Percentiles rank a stretch among this genome's conserved stretches.
phyloP scores from a whole-genome alignment of 345 rosid species.

The Viola odorata region DNA sequence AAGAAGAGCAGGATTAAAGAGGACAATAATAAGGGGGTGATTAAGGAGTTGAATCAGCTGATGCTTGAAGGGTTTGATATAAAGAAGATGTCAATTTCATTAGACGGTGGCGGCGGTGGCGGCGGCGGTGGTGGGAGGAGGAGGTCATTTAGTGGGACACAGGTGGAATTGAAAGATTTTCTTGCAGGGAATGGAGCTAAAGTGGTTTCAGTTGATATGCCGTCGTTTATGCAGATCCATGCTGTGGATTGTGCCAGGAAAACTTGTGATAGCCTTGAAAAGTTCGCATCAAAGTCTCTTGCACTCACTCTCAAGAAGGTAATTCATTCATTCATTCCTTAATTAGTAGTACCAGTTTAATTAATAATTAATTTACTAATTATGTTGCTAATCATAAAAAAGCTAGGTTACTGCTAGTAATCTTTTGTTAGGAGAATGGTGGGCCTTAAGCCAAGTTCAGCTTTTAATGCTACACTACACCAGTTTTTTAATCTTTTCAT shows the following conservation, averaged over 20 bases:
- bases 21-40: slow-evolving; percentile 3
- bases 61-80: slow-evolving; percentile 15
- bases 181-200: slow-evolving; percentile 59
- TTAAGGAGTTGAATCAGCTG: slow-evolving; percentile 18
- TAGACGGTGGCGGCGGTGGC: not conserved
- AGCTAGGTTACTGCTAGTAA: not conserved
- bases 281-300: slow-evolving; percentile 59
- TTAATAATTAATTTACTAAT: slow-evolving; percentile 1
- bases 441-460: no score
- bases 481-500: no score
- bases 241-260: slow-evolving; percentile 67
- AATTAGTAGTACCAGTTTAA: not conserved
- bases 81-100: slow-evolving; percentile 33
- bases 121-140: slow-evolving; percentile 30
- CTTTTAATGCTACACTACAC: no score
- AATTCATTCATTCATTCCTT: not conserved
- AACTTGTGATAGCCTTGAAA: slow-evolving; percentile 60
- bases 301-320: slow-evolving; percentile 69
- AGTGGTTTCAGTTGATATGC: slow-evolving; percentile 69
- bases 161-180: slow-evolving; percentile 45
- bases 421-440: no score
- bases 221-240: slow-evolving; percentile 79
- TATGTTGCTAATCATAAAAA: not conserved
- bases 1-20: slow-evolving; percentile 13
- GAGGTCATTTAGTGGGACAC: slow-evolving; percentile 44